Conservation (phyloP, 2,329 filamentous ascomycete species). For the Parastagonospora avenae region DNA sequence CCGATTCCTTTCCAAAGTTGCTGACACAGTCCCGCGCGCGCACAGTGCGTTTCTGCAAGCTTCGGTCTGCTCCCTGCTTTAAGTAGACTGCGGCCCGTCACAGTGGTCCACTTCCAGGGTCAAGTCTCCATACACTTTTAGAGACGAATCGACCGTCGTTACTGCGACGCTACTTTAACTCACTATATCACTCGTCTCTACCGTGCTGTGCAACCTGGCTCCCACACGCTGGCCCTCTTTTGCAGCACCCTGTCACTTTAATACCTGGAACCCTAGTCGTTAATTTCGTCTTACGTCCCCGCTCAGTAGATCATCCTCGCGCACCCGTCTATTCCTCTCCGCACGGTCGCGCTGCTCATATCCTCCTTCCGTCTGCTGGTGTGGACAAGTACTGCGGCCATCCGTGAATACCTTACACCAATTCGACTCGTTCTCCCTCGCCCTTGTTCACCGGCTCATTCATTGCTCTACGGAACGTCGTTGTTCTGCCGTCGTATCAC, state of each 20-base stretch:
- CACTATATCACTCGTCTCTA: slow-evolving; percentile 38
- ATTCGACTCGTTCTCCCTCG: slow-evolving; percentile 11
- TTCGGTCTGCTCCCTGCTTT: slow-evolving; percentile 38
- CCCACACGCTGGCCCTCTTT: slow-evolving; percentile 23
- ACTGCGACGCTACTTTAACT: slow-evolving; percentile 41
- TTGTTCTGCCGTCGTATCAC: slow-evolving; percentile 34
- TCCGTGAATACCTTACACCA: slow-evolving; percentile 12
- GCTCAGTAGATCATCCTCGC: slow-evolving; percentile 40
- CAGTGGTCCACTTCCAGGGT: slow-evolving; percentile 31
- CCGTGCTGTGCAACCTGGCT: slow-evolving; percentile 37
- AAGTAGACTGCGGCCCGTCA: slow-evolving; percentile 36
- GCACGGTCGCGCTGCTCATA: slow-evolving; percentile 25
- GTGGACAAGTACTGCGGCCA: slow-evolving; percentile 17
- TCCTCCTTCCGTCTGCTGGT: slow-evolving; percentile 23
- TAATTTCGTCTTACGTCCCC: slow-evolving; percentile 42
- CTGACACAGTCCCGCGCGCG: slow-evolving; percentile 35
- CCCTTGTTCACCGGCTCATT: slow-evolving; percentile 19
- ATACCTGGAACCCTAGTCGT: slow-evolving; percentile 36
- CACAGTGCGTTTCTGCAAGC: slow-evolving; percentile 35
- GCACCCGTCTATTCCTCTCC: slow-evolving; percentile 29
- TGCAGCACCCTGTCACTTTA: slow-evolving; percentile 35
- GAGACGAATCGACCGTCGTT: slow-evolving; percentile 33
- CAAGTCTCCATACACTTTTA: slow-evolving; percentile 33
- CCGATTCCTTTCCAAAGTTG: slow-evolving; percentile 27
- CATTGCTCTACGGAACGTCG: slow-evolving; percentile 23